Conservation (phyloP, 2,329 filamentous ascomycete genomes). For the Colletotrichum sublineola region DNA sequence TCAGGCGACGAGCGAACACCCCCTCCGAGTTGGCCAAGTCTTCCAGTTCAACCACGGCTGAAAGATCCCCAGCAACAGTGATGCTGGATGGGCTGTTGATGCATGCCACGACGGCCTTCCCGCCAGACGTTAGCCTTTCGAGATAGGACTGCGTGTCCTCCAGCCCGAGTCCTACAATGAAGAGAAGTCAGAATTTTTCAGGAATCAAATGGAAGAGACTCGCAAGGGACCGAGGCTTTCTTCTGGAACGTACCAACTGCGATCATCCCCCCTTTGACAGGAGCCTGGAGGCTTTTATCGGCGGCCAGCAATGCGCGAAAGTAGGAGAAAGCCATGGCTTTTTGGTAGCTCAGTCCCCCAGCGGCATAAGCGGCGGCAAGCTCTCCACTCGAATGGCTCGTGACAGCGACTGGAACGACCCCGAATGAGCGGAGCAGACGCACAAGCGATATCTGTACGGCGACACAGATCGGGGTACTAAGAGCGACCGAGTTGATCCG, state of each 20-base stretch:
- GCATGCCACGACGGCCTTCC: constrained; percentile 41
- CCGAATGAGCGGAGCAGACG: background rate
- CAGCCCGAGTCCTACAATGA: too few species aligned
- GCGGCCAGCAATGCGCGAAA: too few species aligned
- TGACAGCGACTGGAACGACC: background rate
- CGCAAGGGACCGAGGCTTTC: too few species aligned
- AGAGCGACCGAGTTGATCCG: too few species aligned
- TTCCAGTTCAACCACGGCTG: constrained; percentile 24
- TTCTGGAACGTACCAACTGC: too few species aligned
- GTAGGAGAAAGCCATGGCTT: constrained; percentile 63
- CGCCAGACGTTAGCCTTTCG: too few species aligned
- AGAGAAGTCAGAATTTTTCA: too few species aligned
- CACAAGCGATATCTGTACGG: background rate
- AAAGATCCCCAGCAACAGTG: constrained; percentile 36
- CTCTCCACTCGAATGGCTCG: background rate
- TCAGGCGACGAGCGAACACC: constrained; percentile 47
- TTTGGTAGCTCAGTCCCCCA: background rate
- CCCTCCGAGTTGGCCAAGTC: background rate
- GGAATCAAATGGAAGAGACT: too few species aligned
- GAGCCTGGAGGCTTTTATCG: too few species aligned
- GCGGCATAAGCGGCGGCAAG: background rate
- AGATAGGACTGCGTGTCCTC: too few species aligned
- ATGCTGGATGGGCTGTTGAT: constrained; percentile 41
- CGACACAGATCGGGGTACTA: background rate
- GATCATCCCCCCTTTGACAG: too few species aligned